Evolutionary conservation across 371 early-diverging fungal genomes (phyloP).

Genomic region (Mortierella sp.): DNA sequence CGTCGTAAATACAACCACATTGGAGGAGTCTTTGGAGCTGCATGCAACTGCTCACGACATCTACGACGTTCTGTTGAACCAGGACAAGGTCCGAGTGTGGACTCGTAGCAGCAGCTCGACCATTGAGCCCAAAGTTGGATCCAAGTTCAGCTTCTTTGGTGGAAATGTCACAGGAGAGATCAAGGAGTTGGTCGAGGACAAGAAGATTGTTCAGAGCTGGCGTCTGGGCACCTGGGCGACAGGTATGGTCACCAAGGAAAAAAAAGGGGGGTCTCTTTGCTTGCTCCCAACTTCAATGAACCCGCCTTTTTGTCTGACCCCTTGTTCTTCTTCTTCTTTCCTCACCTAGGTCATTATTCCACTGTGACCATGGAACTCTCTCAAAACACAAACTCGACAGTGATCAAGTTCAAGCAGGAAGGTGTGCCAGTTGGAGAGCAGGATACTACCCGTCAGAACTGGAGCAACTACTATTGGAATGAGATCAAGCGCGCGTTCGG

Average conservation of each 20-base stretch:
- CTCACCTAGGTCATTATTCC: slow-evolving; percentile 76
- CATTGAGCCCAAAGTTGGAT: slow-evolving; percentile 63
- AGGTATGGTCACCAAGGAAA: slow-evolving; percentile 51
- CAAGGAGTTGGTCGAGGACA: slow-evolving; percentile 74
- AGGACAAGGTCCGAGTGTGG: slow-evolving; percentile 82
- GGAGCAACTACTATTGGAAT: slow-evolving; percentile 94
- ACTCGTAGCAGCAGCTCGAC: slow-evolving; percentile 75
- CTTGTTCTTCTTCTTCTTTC: neutral
- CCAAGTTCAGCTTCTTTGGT: slow-evolving; percentile 81
- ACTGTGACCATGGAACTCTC: slow-evolving; percentile 81
- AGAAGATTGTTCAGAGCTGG: slow-evolving; percentile 90
- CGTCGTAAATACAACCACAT: slow-evolving; percentile 71
- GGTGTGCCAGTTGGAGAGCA: slow-evolving; percentile 92
- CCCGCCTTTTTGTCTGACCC: slow-evolving; percentile 1
- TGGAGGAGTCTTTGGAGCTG: slow-evolving; percentile 84
- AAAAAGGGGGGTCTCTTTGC: neutral
- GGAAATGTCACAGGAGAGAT: slow-evolving; percentile 90
- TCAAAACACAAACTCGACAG: slow-evolving; percentile 75
- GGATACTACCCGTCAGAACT: slow-evolving; percentile 85
- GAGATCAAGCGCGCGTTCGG: slow-evolving; percentile 94
- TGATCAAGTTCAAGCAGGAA: slow-evolving; percentile 80
- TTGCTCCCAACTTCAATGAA: neutral
- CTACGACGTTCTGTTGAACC: slow-evolving; percentile 82
- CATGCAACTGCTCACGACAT: slow-evolving; percentile 88
- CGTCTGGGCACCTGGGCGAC: slow-evolving; percentile 86